Base-by-base conservation (phyloP, 495 filamentous ascomycete species). In the Trichoderma orchidacearum region DNA sequence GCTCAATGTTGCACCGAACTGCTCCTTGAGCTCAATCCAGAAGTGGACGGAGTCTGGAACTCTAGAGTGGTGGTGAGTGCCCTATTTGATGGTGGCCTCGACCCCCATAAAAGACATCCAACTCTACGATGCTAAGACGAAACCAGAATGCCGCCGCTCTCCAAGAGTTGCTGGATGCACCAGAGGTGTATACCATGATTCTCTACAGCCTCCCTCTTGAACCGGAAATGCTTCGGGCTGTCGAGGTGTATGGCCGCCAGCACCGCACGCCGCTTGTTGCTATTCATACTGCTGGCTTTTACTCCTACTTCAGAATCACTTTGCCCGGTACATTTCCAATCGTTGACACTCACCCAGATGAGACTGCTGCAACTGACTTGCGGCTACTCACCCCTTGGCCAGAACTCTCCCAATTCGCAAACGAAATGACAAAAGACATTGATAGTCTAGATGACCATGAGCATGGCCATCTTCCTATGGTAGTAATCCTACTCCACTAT, bases 331-430 rank as follows among this genome's bases (percentile, higher is more conserved):
- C 79, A 8, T 96, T 94, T 60, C 89, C 90, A n/a, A 89, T 97
- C 61, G 88, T 97, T 62, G 91, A 99, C 66, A 96, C 92, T 27
- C 93, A 99, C 62, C 93, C 94, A 1, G 91, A 96, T 58, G 84
- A 88, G 27, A 85, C 88, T 38, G 80, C 86, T 38, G 90, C 85
- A 5, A 85, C 85, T 54, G 94, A 99, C 59, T 78, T 99, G 54
- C 85, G 94, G 35, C 75, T 97, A 28, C 70, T 95, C 1, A 84
- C 78, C 27, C 90, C 93, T 31, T 99, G 94, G 93, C 79, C 85
- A 15, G 91, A 94, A 65, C 80, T 99, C 28, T 66, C 75, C 3
- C 74, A 75, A 8, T 83, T 88, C 56, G 83, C 81, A 8, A 66
- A 64, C 41, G 74, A 81, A 5, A 79, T 84, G 64, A 84, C 87